Percentiles rank a stretch among this genome's conserved stretches.
Evolutionary conservation across 2,329 filamentous ascomycete species (phyloP).

Genomic region (Bipolaris sorokiniana): DNA sequence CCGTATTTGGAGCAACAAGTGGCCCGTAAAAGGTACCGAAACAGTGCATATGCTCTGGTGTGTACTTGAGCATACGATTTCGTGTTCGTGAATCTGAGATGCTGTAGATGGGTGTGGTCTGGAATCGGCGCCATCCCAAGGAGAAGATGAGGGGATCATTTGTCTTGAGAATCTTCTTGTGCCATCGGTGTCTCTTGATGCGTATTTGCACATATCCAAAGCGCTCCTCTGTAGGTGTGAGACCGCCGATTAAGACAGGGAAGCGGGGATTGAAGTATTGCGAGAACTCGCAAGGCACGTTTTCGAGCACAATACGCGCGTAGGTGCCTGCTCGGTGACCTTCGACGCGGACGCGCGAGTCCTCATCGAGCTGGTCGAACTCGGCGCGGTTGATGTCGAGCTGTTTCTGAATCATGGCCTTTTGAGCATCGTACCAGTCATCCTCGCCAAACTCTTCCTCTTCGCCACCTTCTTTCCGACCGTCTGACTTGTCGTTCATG

Average conservation of each 20-base stretch:
- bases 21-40: slow-evolving; percentile 96
- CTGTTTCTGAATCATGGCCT: slow-evolving; percentile 93
- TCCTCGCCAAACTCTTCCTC: slow-evolving; percentile 91
- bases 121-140: slow-evolving; percentile 93
- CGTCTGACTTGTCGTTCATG: slow-evolving; percentile 83
- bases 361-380: slow-evolving; percentile 84
- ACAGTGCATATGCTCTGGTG: slow-evolving; percentile 99
- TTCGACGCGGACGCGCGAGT: slow-evolving; percentile 82
- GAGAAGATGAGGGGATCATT: slow-evolving; percentile 98
- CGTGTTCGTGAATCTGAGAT: slow-evolving; percentile 91
- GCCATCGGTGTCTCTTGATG: slow-evolving; percentile 97
- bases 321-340: slow-evolving; percentile 93
- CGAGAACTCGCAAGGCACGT: slow-evolving; percentile 89
- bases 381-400: slow-evolving; percentile 95
- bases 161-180: slow-evolving; percentile 98
- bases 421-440: slow-evolving; percentile 98
- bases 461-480: slow-evolving; percentile 69
- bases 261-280: slow-evolving; percentile 79
- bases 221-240: slow-evolving; percentile 90
- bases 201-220: slow-evolving; percentile 95
- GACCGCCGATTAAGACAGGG: slow-evolving; percentile 88
- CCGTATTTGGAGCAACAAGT: slow-evolving; percentile 91
- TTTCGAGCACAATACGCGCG: slow-evolving; percentile 85
- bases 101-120: slow-evolving; percentile 89
- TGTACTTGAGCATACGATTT: slow-evolving; percentile 99